Evolutionary conservation across 441 rosid species (phyloP).

Genomic region (Erodium moschatum): DNA sequence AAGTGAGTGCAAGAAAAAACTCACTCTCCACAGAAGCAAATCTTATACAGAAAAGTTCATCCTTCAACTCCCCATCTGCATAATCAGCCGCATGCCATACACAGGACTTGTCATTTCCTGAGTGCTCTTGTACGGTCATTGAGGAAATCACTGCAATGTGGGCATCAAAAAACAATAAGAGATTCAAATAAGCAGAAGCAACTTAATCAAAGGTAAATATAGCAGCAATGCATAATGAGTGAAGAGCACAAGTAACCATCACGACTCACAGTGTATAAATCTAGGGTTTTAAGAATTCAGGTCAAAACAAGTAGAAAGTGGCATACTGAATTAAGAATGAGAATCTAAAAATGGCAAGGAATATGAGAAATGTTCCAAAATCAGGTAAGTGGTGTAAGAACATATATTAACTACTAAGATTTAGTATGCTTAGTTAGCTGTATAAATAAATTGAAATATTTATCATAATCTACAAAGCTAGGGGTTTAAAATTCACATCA

Average conservation of each 20-base stretch:
- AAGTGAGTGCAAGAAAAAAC: slow-evolving; percentile 19
- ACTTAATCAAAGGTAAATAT: background rate
- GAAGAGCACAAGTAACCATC: background rate
- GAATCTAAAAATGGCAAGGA: no score
- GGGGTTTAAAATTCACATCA: background rate
- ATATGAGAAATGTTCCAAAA: no score
- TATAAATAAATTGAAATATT: background rate
- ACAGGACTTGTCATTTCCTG: slow-evolving; percentile 80
- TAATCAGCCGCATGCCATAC: slow-evolving; percentile 80
- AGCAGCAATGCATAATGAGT: background rate
- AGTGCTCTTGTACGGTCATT: slow-evolving; percentile 72
- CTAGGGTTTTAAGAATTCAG: background rate
- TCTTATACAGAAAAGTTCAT: slow-evolving; percentile 69
- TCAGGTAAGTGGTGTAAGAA: no score
- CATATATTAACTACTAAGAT: no score
- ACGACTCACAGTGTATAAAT: background rate
- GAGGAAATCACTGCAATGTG: slow-evolving; percentile 40
- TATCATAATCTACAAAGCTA: background rate
- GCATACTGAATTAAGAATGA: background rate
- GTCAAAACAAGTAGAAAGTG: background rate
- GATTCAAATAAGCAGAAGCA: background rate
- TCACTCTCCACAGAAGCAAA: slow-evolving; percentile 68
- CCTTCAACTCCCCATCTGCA: slow-evolving; percentile 78
- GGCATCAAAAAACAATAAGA: background rate
- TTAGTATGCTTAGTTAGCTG: no score